phyloP scores from a whole-genome alignment of 768 basidiomycete genomes.

The Panaeolus papilionaceus region DNA sequence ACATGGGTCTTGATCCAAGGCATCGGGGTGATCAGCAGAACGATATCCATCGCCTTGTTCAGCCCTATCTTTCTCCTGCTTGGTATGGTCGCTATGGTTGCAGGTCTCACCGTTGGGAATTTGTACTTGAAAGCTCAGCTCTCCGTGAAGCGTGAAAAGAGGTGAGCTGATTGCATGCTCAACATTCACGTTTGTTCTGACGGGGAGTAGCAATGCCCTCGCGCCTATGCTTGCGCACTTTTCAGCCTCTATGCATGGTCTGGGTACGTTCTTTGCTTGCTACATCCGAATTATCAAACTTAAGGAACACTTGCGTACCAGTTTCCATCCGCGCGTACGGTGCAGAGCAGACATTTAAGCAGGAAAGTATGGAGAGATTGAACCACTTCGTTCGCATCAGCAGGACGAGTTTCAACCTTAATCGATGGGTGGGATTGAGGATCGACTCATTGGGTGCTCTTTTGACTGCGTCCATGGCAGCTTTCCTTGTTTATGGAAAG shows the following conservation, averaged over 20 bases:
- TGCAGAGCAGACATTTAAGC: constrained; percentile 53
- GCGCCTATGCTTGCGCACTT: constrained; percentile 28
- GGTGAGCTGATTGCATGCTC: constrained; percentile 20
- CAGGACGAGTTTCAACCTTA: constrained; percentile 54
- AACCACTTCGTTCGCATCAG: constrained; percentile 54
- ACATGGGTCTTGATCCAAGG: constrained; percentile 35
- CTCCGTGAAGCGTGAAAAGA: constrained; percentile 48
- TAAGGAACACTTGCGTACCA: constrained; percentile 20
- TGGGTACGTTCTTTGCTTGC: constrained; percentile 39
- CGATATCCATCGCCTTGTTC: constrained; percentile 46
- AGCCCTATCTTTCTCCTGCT: constrained; percentile 50
- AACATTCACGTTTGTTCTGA: neutral
- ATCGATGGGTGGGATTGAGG: constrained; percentile 52
- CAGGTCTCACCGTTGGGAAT: constrained; percentile 50
- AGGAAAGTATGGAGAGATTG: constrained; percentile 51
- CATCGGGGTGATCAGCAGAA: constrained; percentile 42
- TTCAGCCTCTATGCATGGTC: constrained; percentile 53
- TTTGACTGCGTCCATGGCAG: constrained; percentile 59
- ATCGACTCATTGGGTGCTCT: constrained; percentile 61
- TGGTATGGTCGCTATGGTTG: constrained; percentile 41
- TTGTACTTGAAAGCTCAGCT: constrained; percentile 51
- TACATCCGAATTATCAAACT: neutral
- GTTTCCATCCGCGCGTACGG: constrained; percentile 69
- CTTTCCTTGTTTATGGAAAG: constrained; percentile 55
- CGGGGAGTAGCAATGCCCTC: constrained; percentile 24